phyloP scores from a whole-genome alignment of 805 yeast species.

The Myxozyma kluyveri region DNA sequence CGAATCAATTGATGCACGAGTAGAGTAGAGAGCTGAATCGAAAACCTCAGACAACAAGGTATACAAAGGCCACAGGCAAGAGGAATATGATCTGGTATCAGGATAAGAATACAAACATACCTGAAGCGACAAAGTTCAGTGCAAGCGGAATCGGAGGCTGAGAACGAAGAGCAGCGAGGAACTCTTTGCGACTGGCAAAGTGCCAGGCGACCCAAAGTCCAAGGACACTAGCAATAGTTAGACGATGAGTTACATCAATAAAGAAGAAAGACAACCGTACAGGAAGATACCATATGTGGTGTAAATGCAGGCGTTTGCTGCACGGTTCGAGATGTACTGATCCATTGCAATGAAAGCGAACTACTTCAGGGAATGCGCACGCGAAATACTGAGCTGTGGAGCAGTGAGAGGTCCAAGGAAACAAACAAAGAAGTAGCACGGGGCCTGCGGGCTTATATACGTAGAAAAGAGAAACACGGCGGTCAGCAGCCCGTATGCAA shows the following conservation, averaged over 20 bases:
- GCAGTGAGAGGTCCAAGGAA: neutral
- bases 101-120: constrained; percentile 47
- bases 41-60: no score
- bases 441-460: no score
- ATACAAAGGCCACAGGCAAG: neutral
- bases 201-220: constrained; percentile 63
- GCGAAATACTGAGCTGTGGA: neutral
- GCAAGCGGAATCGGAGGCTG: constrained; percentile 75
- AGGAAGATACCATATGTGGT: constrained; percentile 56
- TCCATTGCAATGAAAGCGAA: constrained; percentile 3
- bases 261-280: constrained; percentile 15
- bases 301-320: constrained; percentile 64
- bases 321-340: constrained; percentile 45
- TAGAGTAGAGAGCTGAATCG: no score
- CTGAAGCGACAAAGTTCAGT: constrained; percentile 85
- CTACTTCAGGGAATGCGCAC: neutral
- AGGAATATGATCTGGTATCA: neutral
- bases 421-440: neutral
- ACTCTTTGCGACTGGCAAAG: constrained; percentile 48
- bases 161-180: constrained; percentile 75
- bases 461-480: no score
- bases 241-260: no score
- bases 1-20: no score
- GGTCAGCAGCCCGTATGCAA: no score
- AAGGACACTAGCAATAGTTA: constrained; percentile 34